phyloP scores from a whole-genome alignment of 768 basidiomycete species.

The Symmetrospora coprosmae region DNA sequence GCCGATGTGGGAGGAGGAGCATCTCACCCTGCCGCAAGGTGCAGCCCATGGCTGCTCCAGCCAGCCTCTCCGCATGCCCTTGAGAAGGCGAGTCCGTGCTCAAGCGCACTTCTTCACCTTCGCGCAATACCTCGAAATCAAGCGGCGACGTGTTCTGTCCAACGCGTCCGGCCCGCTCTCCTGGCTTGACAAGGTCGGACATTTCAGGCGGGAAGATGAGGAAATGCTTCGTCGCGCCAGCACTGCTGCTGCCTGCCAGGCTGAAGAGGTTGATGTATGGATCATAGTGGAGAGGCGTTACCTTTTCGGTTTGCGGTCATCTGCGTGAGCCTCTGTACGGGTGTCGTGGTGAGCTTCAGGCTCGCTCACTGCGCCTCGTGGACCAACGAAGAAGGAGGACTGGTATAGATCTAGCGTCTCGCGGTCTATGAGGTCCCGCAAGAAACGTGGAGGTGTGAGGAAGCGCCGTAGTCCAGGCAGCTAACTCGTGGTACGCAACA shows the following conservation, averaged over 20 bases:
- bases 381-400: conserved; percentile 12
- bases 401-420: conserved; percentile 9
- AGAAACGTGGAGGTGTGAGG: background rate
- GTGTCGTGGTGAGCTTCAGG: background rate
- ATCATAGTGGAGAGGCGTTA: conserved; percentile 18
- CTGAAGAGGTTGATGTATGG: conserved; percentile 19
- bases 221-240: conserved; percentile 5
- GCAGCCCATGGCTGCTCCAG: background rate
- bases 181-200: too few species aligned
- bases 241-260: conserved; percentile 4
- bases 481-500: background rate
- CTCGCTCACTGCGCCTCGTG: background rate
- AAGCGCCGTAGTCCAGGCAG: background rate
- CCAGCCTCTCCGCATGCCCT: background rate
- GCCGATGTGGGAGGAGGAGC: conserved; percentile 12
- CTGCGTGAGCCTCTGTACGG: too few species aligned
- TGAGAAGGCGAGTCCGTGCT: background rate
- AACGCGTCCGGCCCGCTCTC: too few species aligned
- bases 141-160: background rate
- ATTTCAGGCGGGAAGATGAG: conserved; percentile 10
- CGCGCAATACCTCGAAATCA: background rate
- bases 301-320: too few species aligned
- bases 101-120: background rate
- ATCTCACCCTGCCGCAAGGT: background rate
- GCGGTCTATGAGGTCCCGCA: background rate